A percentile compares a stretch with the other conserved stretches of the same genome.
phyloP scores from a whole-genome alignment of 2,329 filamentous ascomycete species.

The Hypomyces perniciosus region DNA sequence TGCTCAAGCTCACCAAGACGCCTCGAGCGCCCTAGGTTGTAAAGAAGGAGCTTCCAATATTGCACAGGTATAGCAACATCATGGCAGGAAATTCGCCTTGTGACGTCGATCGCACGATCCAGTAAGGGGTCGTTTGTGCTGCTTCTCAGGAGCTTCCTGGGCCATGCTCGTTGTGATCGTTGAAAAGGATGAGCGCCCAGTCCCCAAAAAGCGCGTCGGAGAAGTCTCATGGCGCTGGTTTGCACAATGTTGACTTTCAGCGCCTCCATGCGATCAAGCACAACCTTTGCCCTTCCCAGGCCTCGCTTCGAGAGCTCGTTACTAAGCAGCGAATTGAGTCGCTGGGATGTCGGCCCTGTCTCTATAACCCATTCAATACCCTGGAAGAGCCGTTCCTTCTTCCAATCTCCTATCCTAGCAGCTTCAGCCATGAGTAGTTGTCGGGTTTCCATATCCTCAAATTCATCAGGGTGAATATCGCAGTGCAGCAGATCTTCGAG shows the following conservation, averaged over 20 bases:
- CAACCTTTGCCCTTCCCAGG: slow-evolving; percentile 19
- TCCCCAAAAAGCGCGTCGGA: slow-evolving; percentile 22
- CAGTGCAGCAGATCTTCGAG: slow-evolving; percentile 40
- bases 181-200: slow-evolving; percentile 23
- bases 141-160: neutral
- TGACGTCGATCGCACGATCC: slow-evolving; percentile 26
- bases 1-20: slow-evolving; percentile 41
- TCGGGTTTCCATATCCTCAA: slow-evolving; percentile 40
- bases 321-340: slow-evolving; percentile 20
- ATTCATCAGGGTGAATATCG: slow-evolving; percentile 51
- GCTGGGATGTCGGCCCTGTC: slow-evolving; percentile 15
- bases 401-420: slow-evolving; percentile 29
- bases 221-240: slow-evolving; percentile 21
- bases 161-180: neutral
- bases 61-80: slow-evolving; percentile 29
- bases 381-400: slow-evolving; percentile 38
- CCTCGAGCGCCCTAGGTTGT: slow-evolving; percentile 37
- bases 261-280: slow-evolving; percentile 29
- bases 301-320: slow-evolving; percentile 13
- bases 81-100: slow-evolving; percentile 24
- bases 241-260: slow-evolving; percentile 24
- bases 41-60: slow-evolving; percentile 40
- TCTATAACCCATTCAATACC: slow-evolving; percentile 31
- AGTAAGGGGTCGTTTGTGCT: slow-evolving; percentile 18
- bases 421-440: slow-evolving; percentile 32